Evolutionary conservation across 2,329 filamentous ascomycete species (phyloP).

Genomic region (Aspergillus quadricinctus): DNA sequence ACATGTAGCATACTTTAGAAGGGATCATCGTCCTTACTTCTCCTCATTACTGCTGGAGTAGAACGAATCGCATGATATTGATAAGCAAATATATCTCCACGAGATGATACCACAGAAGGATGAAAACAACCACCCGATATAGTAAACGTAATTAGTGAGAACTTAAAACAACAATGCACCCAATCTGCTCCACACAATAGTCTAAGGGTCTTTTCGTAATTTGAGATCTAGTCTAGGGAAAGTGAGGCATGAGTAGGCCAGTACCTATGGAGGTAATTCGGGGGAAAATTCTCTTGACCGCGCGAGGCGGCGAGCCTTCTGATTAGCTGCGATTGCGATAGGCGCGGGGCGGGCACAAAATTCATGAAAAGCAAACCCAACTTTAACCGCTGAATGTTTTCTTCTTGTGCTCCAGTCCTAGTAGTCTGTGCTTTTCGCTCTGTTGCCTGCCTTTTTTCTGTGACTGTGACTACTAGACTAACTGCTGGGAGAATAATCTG

Average conservation of each 20-base stretch:
- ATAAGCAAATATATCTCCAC: not conserved
- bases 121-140: not conserved
- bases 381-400: conserved; percentile 12
- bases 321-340: conserved; percentile 23
- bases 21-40: not conserved
- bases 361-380: conserved; percentile 22
- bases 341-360: conserved; percentile 25
- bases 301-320: conserved; percentile 19
- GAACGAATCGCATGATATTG: not conserved
- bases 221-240: not conserved
- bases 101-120: not conserved
- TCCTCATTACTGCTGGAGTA: not conserved
- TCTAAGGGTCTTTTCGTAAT: not conserved
- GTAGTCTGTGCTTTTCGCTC: conserved; percentile 6
- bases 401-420: conserved; percentile 7
- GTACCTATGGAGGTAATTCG: not conserved
- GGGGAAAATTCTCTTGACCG: conserved; percentile 21
- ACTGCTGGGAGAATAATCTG: not conserved
- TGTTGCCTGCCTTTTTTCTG: not conserved
- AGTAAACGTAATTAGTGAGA: not conserved
- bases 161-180: not conserved
- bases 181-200: not conserved
- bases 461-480: not conserved
- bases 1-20: conserved; percentile 57
- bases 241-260: not conserved